These are phyloP conservation scores for Candida oleophila DNA, from an alignment of 805 yeast genomes.

Conservation along the genomic window DNA sequence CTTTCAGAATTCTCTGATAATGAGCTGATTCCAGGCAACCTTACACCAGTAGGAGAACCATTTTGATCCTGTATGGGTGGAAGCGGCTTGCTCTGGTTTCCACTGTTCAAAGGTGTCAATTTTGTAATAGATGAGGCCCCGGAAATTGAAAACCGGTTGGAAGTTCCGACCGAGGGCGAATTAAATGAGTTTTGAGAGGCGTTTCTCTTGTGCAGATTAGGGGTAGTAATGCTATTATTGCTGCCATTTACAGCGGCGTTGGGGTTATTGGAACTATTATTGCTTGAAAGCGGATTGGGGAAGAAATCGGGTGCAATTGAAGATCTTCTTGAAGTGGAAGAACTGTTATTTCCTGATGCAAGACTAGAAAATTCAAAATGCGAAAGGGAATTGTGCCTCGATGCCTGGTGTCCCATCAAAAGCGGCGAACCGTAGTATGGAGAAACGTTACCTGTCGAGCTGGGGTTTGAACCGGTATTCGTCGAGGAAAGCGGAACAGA, in stretches of 20 bases:
- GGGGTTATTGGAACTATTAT: constrained; percentile 3
- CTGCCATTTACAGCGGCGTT: not conserved
- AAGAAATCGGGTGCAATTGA: constrained; percentile 44
- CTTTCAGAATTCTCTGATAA: not conserved
- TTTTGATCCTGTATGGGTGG: constrained; percentile 5
- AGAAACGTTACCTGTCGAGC: constrained; percentile 17
- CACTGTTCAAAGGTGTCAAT: not conserved
- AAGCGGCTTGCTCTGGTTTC: constrained; percentile 5
- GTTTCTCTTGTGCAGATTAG: constrained; percentile 23
- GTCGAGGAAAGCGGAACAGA: constrained; percentile 6
- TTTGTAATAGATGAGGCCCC: constrained; percentile 7
- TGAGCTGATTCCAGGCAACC: not conserved
- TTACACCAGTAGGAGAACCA: not conserved
- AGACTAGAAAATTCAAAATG: constrained; percentile 25
- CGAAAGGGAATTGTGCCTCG: constrained; percentile 42
- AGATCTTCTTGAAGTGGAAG: constrained; percentile 36
- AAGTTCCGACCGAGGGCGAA: constrained; percentile 26
- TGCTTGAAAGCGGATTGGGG: constrained; percentile 32
- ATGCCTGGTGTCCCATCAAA: constrained; percentile 28
- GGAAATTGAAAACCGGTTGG: constrained; percentile 23
- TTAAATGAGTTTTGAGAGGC: constrained; percentile 30
- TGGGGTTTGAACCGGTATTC: constrained; percentile 3
- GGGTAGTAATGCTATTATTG: constrained; percentile 2
- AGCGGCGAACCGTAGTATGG: constrained; percentile 35
- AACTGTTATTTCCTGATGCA: constrained; percentile 24